Conservation (phyloP, 2,329 filamentous ascomycete genomes). For the Zymoseptoria crescenta region DNA sequence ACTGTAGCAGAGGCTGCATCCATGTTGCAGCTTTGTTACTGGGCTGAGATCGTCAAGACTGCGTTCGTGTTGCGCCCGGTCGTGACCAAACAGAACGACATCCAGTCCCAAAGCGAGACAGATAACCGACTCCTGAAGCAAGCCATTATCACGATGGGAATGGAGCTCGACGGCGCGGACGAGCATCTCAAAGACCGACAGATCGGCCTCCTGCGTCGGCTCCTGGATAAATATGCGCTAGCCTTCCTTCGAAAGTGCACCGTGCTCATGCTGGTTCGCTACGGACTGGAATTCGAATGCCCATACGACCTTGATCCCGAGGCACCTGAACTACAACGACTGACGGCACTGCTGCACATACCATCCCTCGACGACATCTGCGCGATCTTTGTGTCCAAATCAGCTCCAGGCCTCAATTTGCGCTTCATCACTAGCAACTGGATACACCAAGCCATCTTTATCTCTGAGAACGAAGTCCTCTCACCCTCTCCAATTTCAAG, state of each 20-base stretch:
- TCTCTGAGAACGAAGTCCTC: constrained; percentile 16
- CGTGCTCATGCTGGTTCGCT: constrained; percentile 78
- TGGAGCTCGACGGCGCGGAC: constrained; percentile 6
- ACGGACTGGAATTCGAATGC: constrained; percentile 76
- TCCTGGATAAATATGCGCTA: constrained; percentile 75
- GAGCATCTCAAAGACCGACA: constrained; percentile 11
- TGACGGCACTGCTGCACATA: constrained; percentile 67
- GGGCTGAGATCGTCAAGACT: constrained; percentile 84
- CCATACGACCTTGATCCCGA: constrained; percentile 37
- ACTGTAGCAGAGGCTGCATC: constrained; percentile 35
- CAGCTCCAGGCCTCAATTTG: constrained; percentile 34
- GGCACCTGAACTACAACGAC: constrained; percentile 62
- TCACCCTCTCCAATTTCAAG: constrained; percentile 29
- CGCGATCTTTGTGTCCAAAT: constrained; percentile 43
- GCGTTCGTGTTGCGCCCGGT: constrained; percentile 43
- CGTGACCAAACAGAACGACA: not conserved
- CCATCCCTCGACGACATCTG: constrained; percentile 76
- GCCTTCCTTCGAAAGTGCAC: constrained; percentile 78
- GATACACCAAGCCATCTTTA: constrained; percentile 53
- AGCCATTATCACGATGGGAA: constrained; percentile 9
- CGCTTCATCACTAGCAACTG: constrained; percentile 56
- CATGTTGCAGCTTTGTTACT: constrained; percentile 75
- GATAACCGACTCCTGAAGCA: constrained; percentile 2
- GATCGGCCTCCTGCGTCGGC: constrained; percentile 26
- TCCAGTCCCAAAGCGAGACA: not conserved